These are phyloP conservation scores for Fraxinus albicans DNA, from an alignment of 305 asterid genomes.

Conservation along the genomic window DNA sequence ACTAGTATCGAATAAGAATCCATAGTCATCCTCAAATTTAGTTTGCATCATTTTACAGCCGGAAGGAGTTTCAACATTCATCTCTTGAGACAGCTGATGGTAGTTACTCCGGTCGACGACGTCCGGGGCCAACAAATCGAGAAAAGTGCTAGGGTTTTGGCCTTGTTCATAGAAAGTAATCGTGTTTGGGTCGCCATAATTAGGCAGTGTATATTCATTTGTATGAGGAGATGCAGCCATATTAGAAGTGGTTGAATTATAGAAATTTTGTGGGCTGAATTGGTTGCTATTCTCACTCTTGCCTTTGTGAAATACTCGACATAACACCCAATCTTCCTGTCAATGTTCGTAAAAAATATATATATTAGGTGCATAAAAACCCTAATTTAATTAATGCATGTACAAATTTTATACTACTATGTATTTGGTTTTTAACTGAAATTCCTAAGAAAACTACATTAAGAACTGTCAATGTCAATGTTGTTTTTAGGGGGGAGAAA, in stretches of 20 bases:
- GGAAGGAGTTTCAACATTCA: constrained; percentile 14
- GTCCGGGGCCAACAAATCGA: constrained; percentile 19
- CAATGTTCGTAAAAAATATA: neutral
- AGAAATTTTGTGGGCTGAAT: constrained; percentile 25
- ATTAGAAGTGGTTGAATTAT: constrained; percentile 30
- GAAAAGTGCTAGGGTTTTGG: constrained; percentile 39
- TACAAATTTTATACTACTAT: neutral
- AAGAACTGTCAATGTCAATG: no score
- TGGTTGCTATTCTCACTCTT: constrained; percentile 45
- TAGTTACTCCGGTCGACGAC: constrained; percentile 16
- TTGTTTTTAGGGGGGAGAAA: no score
- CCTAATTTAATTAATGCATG: neutral
- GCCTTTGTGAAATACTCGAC: constrained; percentile 82
- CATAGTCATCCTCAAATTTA: constrained; percentile 58
- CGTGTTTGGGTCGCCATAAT: constrained; percentile 10
- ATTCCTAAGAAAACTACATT: no score
- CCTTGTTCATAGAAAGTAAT: constrained; percentile 19
- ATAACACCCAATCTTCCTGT: constrained; percentile 96
- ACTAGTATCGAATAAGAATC: constrained; percentile 50
- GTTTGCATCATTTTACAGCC: constrained; percentile 18
- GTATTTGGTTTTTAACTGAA: no score
- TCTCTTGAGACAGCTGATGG: constrained; percentile 28
- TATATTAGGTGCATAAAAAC: neutral
- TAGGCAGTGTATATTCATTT: constrained; percentile 14
- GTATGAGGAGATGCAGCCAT: constrained; percentile 26